Evolutionary conservation across 2,329 filamentous ascomycete species (phyloP).

Genomic region (Acarospora socialis): DNA sequence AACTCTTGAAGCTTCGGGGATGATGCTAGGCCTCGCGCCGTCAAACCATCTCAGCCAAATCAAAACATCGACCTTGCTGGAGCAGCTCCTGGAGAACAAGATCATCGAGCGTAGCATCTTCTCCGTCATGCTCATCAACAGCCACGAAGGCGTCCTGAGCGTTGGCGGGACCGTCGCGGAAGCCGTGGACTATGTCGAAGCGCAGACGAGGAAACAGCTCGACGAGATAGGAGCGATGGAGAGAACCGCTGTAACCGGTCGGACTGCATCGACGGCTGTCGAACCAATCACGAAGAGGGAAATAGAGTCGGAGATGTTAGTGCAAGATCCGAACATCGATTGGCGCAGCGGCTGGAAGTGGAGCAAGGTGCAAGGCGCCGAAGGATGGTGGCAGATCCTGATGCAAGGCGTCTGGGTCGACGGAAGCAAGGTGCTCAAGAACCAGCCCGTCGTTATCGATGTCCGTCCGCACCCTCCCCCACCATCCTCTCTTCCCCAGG

Average conservation of each 20-base stretch:
- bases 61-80: slow-evolving; percentile 13
- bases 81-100: slow-evolving; percentile 14
- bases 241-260: too few relatives aligned
- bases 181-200: slow-evolving; percentile 16
- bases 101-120: slow-evolving; percentile 16
- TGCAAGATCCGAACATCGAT: slow-evolving; percentile 6
- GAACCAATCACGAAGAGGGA: slow-evolving; percentile 5
- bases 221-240: slow-evolving; percentile 14
- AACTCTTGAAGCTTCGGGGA: slow-evolving; percentile 18
- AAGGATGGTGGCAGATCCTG: slow-evolving; percentile 22
- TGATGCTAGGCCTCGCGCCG: slow-evolving; percentile 20
- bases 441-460: slow-evolving; percentile 22
- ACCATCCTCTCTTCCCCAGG: too few relatives aligned
- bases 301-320: slow-evolving; percentile 1
- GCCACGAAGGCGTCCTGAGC: slow-evolving; percentile 19
- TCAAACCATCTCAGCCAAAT: slow-evolving; percentile 17
- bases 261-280: slow-evolving; percentile 8
- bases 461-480: slow-evolving; percentile 1
- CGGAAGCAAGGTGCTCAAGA: slow-evolving; percentile 19
- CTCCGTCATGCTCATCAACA: slow-evolving; percentile 20
- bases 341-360: slow-evolving; percentile 19
- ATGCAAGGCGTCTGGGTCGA: slow-evolving; percentile 22
- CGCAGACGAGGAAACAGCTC: slow-evolving; percentile 16
- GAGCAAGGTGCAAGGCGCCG: slow-evolving; percentile 18
- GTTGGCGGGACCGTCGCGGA: slow-evolving; percentile 19